These are phyloP conservation scores for Bullera alba DNA, from an alignment of 768 basidiomycete species.

Conservation along the genomic window DNA sequence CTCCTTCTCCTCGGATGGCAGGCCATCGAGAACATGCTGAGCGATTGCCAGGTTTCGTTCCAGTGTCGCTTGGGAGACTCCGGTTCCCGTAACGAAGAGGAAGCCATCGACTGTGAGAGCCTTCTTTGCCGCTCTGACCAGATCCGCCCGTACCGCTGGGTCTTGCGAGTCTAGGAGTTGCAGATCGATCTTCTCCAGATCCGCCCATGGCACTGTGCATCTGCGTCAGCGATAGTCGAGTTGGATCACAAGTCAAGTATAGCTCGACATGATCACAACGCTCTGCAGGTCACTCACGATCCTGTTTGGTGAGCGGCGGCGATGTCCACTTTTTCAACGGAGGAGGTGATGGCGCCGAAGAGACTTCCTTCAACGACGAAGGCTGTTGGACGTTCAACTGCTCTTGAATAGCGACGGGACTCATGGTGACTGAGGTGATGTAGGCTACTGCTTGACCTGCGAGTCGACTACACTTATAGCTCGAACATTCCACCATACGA, in stretches of 20 bases:
- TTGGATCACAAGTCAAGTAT: too few species aligned
- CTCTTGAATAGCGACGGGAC: too few species aligned
- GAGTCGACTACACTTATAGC: too few species aligned
- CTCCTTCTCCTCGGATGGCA: conserved; percentile 15
- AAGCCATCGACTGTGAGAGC: conserved; percentile 26
- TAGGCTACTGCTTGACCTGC: too few species aligned
- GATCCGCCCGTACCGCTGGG: conserved; percentile 5
- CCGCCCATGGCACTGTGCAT: conserved; percentile 16
- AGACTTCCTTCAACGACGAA: too few species aligned
- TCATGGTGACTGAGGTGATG: too few species aligned
- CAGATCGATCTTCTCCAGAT: conserved; percentile 23
- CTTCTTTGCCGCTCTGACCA: conserved; percentile 18
- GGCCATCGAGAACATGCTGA: conserved; percentile 15
- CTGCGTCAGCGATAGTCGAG: neutral
- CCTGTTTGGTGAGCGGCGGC: conserved; percentile 9
- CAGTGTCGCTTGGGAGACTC: conserved; percentile 16
- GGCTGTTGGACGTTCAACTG: too few species aligned
- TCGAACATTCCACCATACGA: too few species aligned
- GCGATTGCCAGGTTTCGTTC: conserved; percentile 25
- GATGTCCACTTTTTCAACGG: too few species aligned
- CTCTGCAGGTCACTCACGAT: conserved; percentile 10
- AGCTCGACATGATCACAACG: too few species aligned
- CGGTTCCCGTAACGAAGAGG: conserved; percentile 25
- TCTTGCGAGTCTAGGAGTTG: conserved; percentile 13
- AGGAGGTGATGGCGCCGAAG: too few species aligned